Conservation (phyloP, 768 basidiomycete genomes). For the Lactarius trivialis region DNA sequence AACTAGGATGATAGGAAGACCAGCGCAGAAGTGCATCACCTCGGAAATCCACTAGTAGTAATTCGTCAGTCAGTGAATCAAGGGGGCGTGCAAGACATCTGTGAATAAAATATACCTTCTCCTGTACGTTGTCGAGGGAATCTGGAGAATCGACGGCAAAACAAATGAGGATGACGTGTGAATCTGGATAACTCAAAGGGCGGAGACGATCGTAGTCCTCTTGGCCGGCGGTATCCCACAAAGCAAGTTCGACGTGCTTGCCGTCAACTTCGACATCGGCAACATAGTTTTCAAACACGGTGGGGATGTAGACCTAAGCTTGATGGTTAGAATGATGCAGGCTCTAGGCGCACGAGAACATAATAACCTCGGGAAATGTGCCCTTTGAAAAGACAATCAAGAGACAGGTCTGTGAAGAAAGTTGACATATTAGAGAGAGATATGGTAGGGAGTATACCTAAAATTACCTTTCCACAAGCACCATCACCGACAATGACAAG, state of each 20-base stretch:
- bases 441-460: background rate
- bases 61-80: background rate
- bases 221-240: conserved; percentile 99
- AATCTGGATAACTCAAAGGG: conserved; percentile 96
- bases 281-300: conserved; percentile 99
- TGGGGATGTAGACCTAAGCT: conserved; percentile 91
- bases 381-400: conserved; percentile 96
- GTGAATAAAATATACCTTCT: conserved; percentile 65
- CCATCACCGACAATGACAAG: conserved; percentile 99
- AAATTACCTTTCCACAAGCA: conserved; percentile 84
- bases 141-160: conserved; percentile 98
- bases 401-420: conserved; percentile 31
- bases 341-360: background rate
- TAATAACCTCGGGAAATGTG: conserved; percentile 83
- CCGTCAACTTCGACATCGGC: conserved; percentile 98
- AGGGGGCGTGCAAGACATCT: conserved; percentile 1
- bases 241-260: conserved; percentile 95
- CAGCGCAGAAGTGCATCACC: conserved; percentile 95
- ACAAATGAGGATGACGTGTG: conserved; percentile 99
- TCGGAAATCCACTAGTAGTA: conserved; percentile 88
- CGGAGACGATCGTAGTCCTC: conserved; percentile 99
- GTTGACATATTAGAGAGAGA: background rate
- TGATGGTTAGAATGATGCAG: background rate
- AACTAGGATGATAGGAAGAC: conserved; percentile 92
- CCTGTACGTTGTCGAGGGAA: conserved; percentile 98